Base-by-base conservation (phyloP, 306 rosid genomes). In the Styphnolobium japonicum region DNA sequence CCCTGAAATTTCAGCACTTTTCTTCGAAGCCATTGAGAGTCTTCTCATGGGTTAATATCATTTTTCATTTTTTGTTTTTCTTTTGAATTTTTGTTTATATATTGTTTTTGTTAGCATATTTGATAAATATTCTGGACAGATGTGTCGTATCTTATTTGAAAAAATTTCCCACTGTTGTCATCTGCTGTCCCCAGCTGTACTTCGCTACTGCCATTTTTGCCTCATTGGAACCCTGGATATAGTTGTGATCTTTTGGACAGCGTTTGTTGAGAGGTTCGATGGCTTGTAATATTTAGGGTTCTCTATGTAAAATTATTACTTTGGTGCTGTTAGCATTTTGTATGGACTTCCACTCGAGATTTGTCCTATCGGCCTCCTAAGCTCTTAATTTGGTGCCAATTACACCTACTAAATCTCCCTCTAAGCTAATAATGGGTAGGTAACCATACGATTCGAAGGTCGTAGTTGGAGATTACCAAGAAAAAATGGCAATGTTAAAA, bases 11-110 rank as follows among this genome's bases (percentile, higher is more conserved):
- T 84, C 97, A n/a, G 81, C 92, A 27, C 77, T 95, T 78, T 81
- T 95, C 86, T 95, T 93, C 4, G 97, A 95, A 84, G 86, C 98
- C 75, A 14, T 95, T 1, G 99, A 95, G 89, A 80, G 88, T 49
- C 92, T 95, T 52, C 96, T 95, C 40, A 51, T 55, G 80, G 90
- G 55, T 78, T 91, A 79, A 91, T 75, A 10, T 65, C 79, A 52
- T 84, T 55, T 71, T 31, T 57, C 16, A 45, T 10, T 29, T 42
- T 25, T 31, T 2, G 64, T 15, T 73, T 29, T 73, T 10, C 22
- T 71, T 74, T 37, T 31, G 15, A 6, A 67, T 62, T 25, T 67
- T 51, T 80, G 73, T 57, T 64, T 78, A 78, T 82, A 64, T 25
- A 43, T 81, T 63, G 21, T 37, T 82, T 71, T 77, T 14, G 82